A percentile compares a stretch with the other conserved stretches of the same genome.
These are phyloP conservation scores for Yarrowia deformans DNA, from an alignment of 805 yeast species.

Conservation along the genomic window DNA sequence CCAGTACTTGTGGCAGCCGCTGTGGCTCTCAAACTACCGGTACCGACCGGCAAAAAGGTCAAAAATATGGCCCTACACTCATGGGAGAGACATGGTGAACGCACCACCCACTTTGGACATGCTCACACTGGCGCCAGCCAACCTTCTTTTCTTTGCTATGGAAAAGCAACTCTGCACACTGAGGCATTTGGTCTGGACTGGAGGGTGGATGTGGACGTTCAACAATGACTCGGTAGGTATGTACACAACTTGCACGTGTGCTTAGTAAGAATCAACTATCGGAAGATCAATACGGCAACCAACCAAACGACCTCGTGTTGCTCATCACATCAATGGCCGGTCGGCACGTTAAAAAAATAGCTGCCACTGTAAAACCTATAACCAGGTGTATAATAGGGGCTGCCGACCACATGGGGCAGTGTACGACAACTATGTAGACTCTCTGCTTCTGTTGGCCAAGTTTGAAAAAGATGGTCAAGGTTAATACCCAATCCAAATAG, in stretches of 20 bases:
- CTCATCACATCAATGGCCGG: not conserved
- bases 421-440: not conserved
- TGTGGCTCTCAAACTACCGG: conserved; percentile 13
- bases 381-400: conserved; percentile 32
- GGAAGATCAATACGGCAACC: no score
- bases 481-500: not conserved
- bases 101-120: not conserved
- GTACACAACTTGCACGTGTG: not conserved
- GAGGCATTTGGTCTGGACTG: not conserved
- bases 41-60: no score
- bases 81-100: no score
- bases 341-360: conserved; percentile 1
- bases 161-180: not conserved
- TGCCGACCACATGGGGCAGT: conserved; percentile 15
- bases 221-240: no score
- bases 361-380: conserved; percentile 24
- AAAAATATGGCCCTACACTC: no score
- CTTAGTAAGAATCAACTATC: not conserved
- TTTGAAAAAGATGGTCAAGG: not conserved
- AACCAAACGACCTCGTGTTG: no score
- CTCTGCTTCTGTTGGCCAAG: no score
- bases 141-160: conserved; percentile 3
- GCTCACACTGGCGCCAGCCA: not conserved
- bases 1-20: not conserved
- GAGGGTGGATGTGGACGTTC: not conserved